These are phyloP conservation scores for Coemansia sp. DNA, from an alignment of 192 early-diverging fungal species.

Conservation along the genomic window DNA sequence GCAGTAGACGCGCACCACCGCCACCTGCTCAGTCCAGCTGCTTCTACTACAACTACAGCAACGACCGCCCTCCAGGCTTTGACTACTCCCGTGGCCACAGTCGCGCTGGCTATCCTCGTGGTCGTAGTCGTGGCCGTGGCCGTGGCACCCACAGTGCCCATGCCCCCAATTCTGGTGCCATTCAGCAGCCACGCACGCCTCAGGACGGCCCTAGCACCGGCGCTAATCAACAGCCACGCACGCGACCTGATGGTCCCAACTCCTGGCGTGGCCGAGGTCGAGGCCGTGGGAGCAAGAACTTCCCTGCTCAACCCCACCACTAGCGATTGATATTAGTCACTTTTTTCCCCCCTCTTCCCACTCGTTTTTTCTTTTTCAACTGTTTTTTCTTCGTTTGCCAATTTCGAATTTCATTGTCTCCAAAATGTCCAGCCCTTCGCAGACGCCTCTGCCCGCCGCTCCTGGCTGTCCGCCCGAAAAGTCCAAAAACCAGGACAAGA, in stretches of 20 bases:
- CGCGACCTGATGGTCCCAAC: neutral
- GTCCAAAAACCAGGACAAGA: slow-evolving; percentile 84
- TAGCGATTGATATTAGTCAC: neutral
- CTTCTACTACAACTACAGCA: slow-evolving; percentile 25
- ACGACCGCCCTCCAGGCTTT: neutral
- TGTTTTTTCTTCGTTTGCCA: neutral
- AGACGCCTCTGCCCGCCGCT: neutral
- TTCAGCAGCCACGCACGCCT: neutral
- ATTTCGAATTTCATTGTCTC: neutral
- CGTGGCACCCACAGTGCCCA: slow-evolving; percentile 1
- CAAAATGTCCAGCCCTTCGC: slow-evolving; percentile 1
- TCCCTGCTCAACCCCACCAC: too few species aligned
- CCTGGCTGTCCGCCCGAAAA: slow-evolving; percentile 21
- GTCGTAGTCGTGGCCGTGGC: slow-evolving; percentile 16
- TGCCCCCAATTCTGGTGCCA: neutral
- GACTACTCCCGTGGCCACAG: slow-evolving; percentile 5
- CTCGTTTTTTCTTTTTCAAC: neutral
- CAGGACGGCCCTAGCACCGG: neutral
- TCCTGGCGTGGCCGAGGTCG: slow-evolving; percentile 5
- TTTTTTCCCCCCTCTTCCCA: neutral
- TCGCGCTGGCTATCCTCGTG: neutral
- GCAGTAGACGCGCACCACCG: neutral
- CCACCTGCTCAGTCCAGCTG: neutral
- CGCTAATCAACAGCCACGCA: neutral
- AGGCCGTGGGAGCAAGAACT: neutral